Evolutionary conservation across 345 rosid genomes (phyloP).

Genomic region (Raphanus raphanistrum): DNA sequence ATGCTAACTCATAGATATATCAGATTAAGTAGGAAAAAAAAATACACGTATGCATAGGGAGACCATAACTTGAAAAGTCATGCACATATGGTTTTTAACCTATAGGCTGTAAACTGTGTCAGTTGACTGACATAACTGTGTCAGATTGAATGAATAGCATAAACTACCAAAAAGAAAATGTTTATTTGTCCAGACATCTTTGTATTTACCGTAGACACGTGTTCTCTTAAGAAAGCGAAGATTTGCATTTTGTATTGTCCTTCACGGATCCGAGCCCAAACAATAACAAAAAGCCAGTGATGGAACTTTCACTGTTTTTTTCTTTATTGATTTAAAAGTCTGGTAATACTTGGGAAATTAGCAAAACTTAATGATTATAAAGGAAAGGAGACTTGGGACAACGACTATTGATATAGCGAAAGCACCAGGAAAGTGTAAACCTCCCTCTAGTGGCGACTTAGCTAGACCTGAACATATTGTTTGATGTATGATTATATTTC

Average conservation of each 20-base stretch:
- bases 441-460: not conserved
- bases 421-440: not conserved
- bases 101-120: not conserved
- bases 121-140: not conserved
- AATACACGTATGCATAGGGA: not conserved
- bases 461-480: not conserved
- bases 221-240: not conserved
- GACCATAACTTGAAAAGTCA: slow-evolving; percentile 9
- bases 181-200: slow-evolving; percentile 13
- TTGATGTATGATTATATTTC: not conserved
- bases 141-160: not conserved
- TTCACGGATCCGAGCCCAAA: not conserved
- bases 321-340: not conserved
- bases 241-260: slow-evolving; percentile 14
- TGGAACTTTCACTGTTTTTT: slow-evolving; percentile 12
- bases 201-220: not conserved
- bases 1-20: slow-evolving; percentile 1
- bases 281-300: slow-evolving; percentile 15
- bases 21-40: not conserved
- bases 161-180: no score
- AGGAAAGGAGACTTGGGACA: not conserved
- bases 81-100: not conserved
- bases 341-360: not conserved
- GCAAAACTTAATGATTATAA: not conserved
- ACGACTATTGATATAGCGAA: not conserved